phyloP scores from a whole-genome alignment of 225 moss, liverwort and hornwort genomes.

The Marchantia polymorpha region DNA sequence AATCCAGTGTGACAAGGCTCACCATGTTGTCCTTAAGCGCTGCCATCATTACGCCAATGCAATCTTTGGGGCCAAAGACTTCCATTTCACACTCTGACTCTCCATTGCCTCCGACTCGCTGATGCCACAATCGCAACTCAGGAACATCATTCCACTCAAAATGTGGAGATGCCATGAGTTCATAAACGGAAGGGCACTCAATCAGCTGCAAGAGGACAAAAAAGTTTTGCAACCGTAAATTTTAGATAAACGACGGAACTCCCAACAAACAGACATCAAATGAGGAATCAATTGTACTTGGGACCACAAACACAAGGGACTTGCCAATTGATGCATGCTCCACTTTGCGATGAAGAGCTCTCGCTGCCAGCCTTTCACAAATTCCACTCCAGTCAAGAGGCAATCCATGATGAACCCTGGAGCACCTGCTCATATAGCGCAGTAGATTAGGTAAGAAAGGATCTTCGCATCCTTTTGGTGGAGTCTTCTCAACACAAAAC shows the following conservation, averaged over 20 bases:
- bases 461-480: neutral
- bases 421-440: slow-evolving; percentile 57
- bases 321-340: slow-evolving; percentile 72
- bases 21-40: slow-evolving; percentile 83
- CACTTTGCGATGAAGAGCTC: slow-evolving; percentile 96
- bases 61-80: slow-evolving; percentile 75
- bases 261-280: neutral
- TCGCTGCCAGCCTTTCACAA: slow-evolving; percentile 98
- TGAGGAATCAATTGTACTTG: neutral
- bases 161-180: slow-evolving; percentile 73
- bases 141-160: slow-evolving; percentile 84
- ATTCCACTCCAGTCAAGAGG: slow-evolving; percentile 90
- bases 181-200: slow-evolving; percentile 96
- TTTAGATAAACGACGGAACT: neutral
- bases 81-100: slow-evolving; percentile 51
- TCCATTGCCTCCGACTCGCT: slow-evolving; percentile 49
- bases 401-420: slow-evolving; percentile 95
- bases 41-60: slow-evolving; percentile 76
- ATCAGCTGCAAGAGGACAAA: slow-evolving; percentile 61
- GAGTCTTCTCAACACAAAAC: neutral
- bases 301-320: neutral
- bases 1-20: neutral
- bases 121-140: slow-evolving; percentile 83
- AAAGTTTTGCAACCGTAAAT: neutral
- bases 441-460: neutral